Conservation (phyloP, 2,329 filamentous ascomycete species). For the Trichoderma sp. region DNA sequence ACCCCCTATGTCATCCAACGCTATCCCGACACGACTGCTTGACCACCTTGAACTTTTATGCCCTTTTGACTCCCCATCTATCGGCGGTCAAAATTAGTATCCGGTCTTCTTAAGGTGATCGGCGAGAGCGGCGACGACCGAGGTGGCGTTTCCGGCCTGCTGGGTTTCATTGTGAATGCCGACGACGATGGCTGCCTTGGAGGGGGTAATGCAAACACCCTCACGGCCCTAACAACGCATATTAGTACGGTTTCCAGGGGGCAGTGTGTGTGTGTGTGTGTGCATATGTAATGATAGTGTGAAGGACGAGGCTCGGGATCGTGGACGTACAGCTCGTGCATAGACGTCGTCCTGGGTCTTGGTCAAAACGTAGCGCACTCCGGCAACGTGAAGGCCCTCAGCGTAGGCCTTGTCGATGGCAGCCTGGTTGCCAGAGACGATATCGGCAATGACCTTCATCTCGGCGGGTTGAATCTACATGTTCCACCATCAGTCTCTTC, state of each 20-base stretch:
- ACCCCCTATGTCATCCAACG: slow-evolving; percentile 16
- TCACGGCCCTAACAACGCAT: slow-evolving; percentile 59
- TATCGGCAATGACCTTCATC: slow-evolving; percentile 56
- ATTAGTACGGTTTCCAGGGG: slow-evolving; percentile 4
- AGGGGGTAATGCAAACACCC: slow-evolving; percentile 81
- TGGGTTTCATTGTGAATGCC: slow-evolving; percentile 83
- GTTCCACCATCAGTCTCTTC: not conserved
- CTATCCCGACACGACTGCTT: not conserved
- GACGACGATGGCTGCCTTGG: slow-evolving; percentile 82
- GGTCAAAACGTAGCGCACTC: slow-evolving; percentile 75
- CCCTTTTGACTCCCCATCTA: not conserved
- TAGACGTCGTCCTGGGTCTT: slow-evolving; percentile 78
- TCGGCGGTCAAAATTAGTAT: slow-evolving; percentile 56
- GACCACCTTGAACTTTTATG: not conserved
- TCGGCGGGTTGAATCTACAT: slow-evolving; percentile 47
- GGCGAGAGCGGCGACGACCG: slow-evolving; percentile 76
- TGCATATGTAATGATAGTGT: not conserved
- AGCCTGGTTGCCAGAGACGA: slow-evolving; percentile 44
- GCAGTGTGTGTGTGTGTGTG: not conserved
- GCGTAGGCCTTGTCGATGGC: slow-evolving; percentile 64
- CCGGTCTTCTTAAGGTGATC: slow-evolving; percentile 79
- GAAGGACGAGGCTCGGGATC: not conserved
- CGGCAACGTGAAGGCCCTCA: slow-evolving; percentile 72
- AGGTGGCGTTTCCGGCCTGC: slow-evolving; percentile 67
- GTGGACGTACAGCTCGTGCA: slow-evolving; percentile 69